Base-by-base conservation (phyloP, 202 grass and related monocot species). In the Panicum hallii region DNA sequence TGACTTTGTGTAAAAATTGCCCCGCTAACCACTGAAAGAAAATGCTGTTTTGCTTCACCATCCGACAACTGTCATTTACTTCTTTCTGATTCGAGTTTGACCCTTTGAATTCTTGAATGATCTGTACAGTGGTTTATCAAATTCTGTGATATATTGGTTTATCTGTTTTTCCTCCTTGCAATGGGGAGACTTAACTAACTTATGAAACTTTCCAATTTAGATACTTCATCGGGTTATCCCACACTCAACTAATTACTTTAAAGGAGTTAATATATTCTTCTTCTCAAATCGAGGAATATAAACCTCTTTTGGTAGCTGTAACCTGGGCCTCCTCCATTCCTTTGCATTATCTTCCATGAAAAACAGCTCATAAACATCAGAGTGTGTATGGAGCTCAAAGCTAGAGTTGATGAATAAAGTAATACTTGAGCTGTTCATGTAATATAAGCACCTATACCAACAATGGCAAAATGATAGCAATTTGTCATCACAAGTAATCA, bases 1-100 rank as follows among this genome's bases (percentile, higher is more conserved):
- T 61, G 67, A 79, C 13, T 20, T 13, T 14, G 0, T 63, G 28
- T 64, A 19, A 77, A 43, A 43, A 22, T 30, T 47, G 20, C 2
- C 26, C 58, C 5, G 1, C 42, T 82, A 16, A 41, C 20, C 30
- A 8, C 14, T 57, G 64, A 54, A 82, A 62, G 43, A 55, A 42
- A 78, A 36, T 65, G 19, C 5, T 11, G 3, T 56, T 79, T 55
- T 74, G 6, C 43, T 67, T 76, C 8, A 14, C n/a, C 10, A 13
- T 65, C 16, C 4, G 8, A 53, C 19, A 54, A 42, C 55, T 32
- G 32, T 40, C 47, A 41, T 80, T 67, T 79, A 6, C 67, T 47
- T 19, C 70, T 82, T 62, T 15, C 43, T 77, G 26, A 55, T 34
- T 41, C 68, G n/a, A 82, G 6, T 75, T 75, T 87, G 6, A 61